phyloP scores from a whole-genome alignment of 2,329 filamentous ascomycete genomes.

The Aspergillus sojae region DNA sequence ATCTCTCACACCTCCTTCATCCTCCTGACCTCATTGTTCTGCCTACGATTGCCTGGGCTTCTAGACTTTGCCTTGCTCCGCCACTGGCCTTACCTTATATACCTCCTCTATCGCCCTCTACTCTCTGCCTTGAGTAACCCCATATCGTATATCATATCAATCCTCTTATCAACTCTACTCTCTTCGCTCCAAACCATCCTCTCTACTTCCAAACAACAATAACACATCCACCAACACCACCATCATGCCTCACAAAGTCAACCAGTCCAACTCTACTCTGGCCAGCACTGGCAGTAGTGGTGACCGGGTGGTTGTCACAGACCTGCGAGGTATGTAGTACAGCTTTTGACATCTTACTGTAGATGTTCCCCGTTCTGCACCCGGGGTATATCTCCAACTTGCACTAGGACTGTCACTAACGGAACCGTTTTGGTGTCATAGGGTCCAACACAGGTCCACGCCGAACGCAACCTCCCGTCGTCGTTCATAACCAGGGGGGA shows the following conservation, averaged over 20 bases:
- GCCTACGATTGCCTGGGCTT: slow-evolving; percentile 2
- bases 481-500: slow-evolving; percentile 40
- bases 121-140: not conserved
- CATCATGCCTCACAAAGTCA: slow-evolving; percentile 40
- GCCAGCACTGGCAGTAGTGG: slow-evolving; percentile 34
- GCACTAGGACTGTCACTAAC: slow-evolving; percentile 15
- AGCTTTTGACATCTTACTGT: not conserved
- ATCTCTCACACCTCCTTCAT: slow-evolving; percentile 5
- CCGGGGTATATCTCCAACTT: slow-evolving; percentile 1
- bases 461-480: slow-evolving; percentile 34
- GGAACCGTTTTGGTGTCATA: slow-evolving; percentile 22
- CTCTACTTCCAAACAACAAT: slow-evolving; percentile 3
- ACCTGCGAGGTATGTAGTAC: slow-evolving; percentile 33
- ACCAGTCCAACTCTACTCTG: slow-evolving; percentile 40
- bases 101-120: not conserved
- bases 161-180: slow-evolving; percentile 4
- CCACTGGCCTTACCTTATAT: slow-evolving; percentile 8
- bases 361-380: not conserved
- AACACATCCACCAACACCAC: not conserved
- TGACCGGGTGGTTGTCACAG: slow-evolving; percentile 32
- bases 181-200: not conserved
- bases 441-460: slow-evolving; percentile 35
- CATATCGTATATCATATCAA: not conserved
- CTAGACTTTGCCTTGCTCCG: slow-evolving; percentile 7
- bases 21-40: not conserved